These are phyloP conservation scores for Pyrenula aspistea DNA, from an alignment of 495 filamentous ascomycete genomes.

Conservation along the genomic window DNA sequence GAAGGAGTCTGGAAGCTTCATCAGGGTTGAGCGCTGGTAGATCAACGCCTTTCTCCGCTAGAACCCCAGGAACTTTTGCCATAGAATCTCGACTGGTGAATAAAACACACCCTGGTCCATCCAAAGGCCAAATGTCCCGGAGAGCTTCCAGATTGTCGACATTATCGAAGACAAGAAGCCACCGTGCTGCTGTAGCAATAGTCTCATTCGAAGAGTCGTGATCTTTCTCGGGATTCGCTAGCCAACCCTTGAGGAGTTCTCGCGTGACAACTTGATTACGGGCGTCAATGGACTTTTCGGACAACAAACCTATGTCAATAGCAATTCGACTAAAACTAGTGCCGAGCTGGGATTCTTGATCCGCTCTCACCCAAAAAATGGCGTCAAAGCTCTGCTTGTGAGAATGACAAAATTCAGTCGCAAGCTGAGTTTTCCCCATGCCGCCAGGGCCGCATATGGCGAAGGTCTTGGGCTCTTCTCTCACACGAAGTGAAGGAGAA, in stretches of 20 bases:
- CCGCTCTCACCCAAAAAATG: constrained; percentile 28
- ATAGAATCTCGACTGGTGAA: constrained; percentile 24
- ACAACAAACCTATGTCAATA: constrained; percentile 13
- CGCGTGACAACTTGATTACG: constrained; percentile 16
- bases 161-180: constrained; percentile 30
- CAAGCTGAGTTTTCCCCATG: constrained; percentile 29
- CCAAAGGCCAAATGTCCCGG: constrained; percentile 19
- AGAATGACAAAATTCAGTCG: constrained; percentile 16
- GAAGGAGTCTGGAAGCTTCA: not conserved
- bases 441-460: constrained; percentile 25
- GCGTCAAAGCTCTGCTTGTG: constrained; percentile 20
- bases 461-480: constrained; percentile 12
- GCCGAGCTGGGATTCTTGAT: constrained; percentile 18
- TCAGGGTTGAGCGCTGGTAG: not conserved
- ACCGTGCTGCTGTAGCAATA: constrained; percentile 12
- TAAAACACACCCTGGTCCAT: constrained; percentile 19
- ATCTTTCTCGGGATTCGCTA: constrained; percentile 14
- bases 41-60: too few relatives aligned
- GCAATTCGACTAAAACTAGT: constrained; percentile 19
- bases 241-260: constrained; percentile 23
- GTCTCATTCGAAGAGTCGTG: constrained; percentile 7
- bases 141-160: constrained; percentile 19
- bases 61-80: constrained; percentile 4
- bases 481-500: too few relatives aligned
- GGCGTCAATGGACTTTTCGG: constrained; percentile 13